Conservation (phyloP, 2,329 filamentous ascomycete genomes). For the Paradendryphiella salina region DNA sequence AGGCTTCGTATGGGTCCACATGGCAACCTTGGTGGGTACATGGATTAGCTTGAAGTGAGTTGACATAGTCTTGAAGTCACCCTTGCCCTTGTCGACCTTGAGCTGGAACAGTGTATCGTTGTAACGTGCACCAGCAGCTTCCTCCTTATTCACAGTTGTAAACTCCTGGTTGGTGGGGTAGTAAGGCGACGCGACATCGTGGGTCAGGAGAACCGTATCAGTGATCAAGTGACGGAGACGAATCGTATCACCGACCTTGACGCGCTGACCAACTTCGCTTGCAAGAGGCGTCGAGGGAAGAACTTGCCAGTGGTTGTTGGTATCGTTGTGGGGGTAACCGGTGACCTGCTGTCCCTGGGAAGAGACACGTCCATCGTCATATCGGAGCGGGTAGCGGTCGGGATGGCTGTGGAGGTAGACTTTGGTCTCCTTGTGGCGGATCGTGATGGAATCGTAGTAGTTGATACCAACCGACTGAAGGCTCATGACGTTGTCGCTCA, state of each 20-base stretch:
- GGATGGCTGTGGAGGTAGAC: slow-evolving; percentile 92
- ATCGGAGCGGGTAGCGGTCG: slow-evolving; percentile 87
- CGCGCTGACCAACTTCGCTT: slow-evolving; percentile 63
- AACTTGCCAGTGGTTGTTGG: slow-evolving; percentile 98
- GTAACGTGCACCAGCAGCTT: slow-evolving; percentile 71
- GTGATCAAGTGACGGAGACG: slow-evolving; percentile 86
- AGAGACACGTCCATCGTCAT: slow-evolving; percentile 95
- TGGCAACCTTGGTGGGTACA: slow-evolving; percentile 90
- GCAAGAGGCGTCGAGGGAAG: slow-evolving; percentile 62
- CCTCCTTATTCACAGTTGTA: slow-evolving; percentile 74
- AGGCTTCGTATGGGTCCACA: slow-evolving; percentile 97
- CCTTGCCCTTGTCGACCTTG: slow-evolving; percentile 79
- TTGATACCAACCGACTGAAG: slow-evolving; percentile 83
- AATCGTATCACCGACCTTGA: slow-evolving; percentile 83
- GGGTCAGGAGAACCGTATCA: slow-evolving; percentile 82
- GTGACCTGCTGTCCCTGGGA: slow-evolving; percentile 97
- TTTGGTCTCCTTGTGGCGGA: slow-evolving; percentile 97
- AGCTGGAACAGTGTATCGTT: slow-evolving; percentile 95
- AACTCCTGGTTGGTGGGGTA: slow-evolving; percentile 99
- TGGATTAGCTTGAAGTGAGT: slow-evolving; percentile 97
- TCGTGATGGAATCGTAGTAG: slow-evolving; percentile 84
- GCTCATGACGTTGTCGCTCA: slow-evolving; percentile 92
- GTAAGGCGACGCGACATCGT: slow-evolving; percentile 95
- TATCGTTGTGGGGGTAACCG: slow-evolving; percentile 96
- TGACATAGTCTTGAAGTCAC: slow-evolving; percentile 87